These are phyloP conservation scores for Agaricales sp. DNA, from an alignment of 1,284 basidiomycete genomes.

Conservation along the genomic window DNA sequence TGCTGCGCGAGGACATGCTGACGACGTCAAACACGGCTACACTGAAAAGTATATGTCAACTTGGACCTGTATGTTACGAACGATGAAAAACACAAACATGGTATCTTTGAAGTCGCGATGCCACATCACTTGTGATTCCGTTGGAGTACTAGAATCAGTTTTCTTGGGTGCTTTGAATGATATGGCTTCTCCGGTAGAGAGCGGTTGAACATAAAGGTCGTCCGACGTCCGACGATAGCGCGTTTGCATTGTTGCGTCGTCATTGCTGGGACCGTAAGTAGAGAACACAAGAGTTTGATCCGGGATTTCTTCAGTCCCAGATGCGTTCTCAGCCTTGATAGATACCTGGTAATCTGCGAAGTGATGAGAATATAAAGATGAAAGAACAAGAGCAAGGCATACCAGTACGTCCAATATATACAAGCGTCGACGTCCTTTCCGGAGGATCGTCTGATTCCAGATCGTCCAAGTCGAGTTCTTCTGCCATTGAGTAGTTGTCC, in stretches of 20 bases:
- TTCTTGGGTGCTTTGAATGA: conserved; percentile 45
- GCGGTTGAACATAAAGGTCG: conserved; percentile 66
- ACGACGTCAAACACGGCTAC: conserved; percentile 78
- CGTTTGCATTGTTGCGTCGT: conserved; percentile 55
- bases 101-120: conserved; percentile 45
- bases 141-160: conserved; percentile 11
- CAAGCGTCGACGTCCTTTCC: conserved; percentile 38
- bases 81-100: conserved; percentile 25
- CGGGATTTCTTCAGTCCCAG: conserved; percentile 29
- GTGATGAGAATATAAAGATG: background rate
- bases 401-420: conserved; percentile 81
- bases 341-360: conserved; percentile 61
- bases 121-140: conserved; percentile 45
- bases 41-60: conserved; percentile 24
- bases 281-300: conserved; percentile 75
- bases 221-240: conserved; percentile 64
- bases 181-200: conserved; percentile 67
- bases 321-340: conserved; percentile 40
- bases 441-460: conserved; percentile 46
- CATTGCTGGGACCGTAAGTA: conserved; percentile 76
- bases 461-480: conserved; percentile 56
- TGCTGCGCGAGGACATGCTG: conserved; percentile 19
- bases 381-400: conserved; percentile 14
- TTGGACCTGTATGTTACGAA: conserved; percentile 3
- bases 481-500: conserved; percentile 19